Percentiles rank a stretch among this genome's conserved stretches.
phyloP scores from a whole-genome alignment of 768 basidiomycete species.

The Russula sp. region DNA sequence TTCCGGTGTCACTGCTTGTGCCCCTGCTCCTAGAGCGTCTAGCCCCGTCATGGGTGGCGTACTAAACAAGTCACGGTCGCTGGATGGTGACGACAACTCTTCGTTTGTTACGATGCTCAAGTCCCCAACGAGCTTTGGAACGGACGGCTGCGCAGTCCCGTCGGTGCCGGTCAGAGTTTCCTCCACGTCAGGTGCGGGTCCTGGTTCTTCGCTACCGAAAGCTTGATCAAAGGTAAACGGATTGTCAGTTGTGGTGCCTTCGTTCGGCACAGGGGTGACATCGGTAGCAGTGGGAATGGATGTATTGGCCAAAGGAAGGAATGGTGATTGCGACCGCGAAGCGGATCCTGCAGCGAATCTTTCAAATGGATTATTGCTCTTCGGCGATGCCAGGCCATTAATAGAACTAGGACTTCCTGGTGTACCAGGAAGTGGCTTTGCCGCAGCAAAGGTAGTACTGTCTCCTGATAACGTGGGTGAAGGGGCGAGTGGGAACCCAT shows the following conservation, averaged over 20 bases:
- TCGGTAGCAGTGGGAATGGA: conserved; percentile 28
- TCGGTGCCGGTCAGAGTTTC: neutral
- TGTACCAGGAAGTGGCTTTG: conserved; percentile 66
- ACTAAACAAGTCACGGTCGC: conserved; percentile 50
- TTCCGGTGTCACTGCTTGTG: conserved; percentile 10
- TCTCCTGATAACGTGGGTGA: conserved; percentile 37
- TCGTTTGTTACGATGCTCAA: neutral
- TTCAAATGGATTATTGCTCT: conserved; percentile 93
- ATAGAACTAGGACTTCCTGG: conserved; percentile 48
- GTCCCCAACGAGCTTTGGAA: conserved; percentile 1
- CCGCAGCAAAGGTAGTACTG: conserved; percentile 53
- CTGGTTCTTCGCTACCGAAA: conserved; percentile 23
- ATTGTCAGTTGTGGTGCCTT: conserved; percentile 32
- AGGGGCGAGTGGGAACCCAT: conserved; percentile 26
- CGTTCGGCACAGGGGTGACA: conserved; percentile 9
- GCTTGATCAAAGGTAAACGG: conserved; percentile 47
- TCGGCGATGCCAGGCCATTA: conserved; percentile 39
- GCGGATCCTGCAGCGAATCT: conserved; percentile 43
- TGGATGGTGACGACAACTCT: conserved; percentile 31
- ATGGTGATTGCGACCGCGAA: conserved; percentile 54
- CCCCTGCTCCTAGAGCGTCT: neutral
- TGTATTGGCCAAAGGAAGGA: conserved; percentile 43
- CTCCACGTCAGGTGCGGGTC: conserved; percentile 9
- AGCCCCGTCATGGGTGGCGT: conserved; percentile 51
- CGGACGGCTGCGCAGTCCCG: neutral